These are phyloP conservation scores for Sporodiniella umbellata DNA, from an alignment of 371 early-diverging fungal species.

Conservation along the genomic window DNA sequence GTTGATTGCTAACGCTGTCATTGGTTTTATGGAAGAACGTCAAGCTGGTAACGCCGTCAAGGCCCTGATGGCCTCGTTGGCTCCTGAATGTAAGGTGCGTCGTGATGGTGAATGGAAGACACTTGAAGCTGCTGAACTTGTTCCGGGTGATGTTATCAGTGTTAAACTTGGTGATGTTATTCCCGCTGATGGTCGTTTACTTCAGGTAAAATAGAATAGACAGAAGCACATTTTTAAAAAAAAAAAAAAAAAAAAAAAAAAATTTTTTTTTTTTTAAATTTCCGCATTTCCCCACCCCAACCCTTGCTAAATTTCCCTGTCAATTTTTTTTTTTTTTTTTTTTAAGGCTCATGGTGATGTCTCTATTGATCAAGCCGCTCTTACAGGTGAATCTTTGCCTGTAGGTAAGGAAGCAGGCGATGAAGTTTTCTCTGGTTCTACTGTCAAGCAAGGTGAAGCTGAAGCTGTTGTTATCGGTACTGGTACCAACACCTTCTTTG, in stretches of 20 bases:
- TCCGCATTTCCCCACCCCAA: slow-evolving; percentile 10
- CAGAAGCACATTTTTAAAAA: too few species aligned
- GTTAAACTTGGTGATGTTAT: slow-evolving; percentile 77
- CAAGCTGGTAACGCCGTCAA: slow-evolving; percentile 75
- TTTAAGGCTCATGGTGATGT: slow-evolving; percentile 50
- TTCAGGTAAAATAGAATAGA: slow-evolving; percentile 45
- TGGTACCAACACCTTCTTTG: slow-evolving; percentile 85
- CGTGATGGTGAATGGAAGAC: slow-evolving; percentile 57
- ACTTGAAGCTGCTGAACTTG: slow-evolving; percentile 53
- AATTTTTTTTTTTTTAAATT: too few species aligned
- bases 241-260: too few species aligned
- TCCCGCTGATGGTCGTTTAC: slow-evolving; percentile 70
- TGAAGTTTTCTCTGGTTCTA: slow-evolving; percentile 73
- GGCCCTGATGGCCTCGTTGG: slow-evolving; percentile 70
- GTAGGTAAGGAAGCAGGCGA: slow-evolving; percentile 69
- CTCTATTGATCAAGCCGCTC: slow-evolving; percentile 75
- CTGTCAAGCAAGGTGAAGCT: slow-evolving; percentile 92
- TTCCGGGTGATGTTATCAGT: slow-evolving; percentile 74
- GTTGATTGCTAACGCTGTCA: slow-evolving; percentile 77
- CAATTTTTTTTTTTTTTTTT: slow-evolving; percentile 51
- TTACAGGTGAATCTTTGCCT: slow-evolving; percentile 82
- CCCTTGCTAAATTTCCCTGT: slow-evolving; percentile 17
- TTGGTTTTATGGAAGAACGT: slow-evolving; percentile 85
- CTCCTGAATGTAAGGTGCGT: slow-evolving; percentile 69
- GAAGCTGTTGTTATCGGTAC: slow-evolving; percentile 84